Evolutionary conservation across 441 rosid genomes (phyloP), one percentile per base, ranked within the genome.

Genomic region (Biscutella laevigata): DNA sequence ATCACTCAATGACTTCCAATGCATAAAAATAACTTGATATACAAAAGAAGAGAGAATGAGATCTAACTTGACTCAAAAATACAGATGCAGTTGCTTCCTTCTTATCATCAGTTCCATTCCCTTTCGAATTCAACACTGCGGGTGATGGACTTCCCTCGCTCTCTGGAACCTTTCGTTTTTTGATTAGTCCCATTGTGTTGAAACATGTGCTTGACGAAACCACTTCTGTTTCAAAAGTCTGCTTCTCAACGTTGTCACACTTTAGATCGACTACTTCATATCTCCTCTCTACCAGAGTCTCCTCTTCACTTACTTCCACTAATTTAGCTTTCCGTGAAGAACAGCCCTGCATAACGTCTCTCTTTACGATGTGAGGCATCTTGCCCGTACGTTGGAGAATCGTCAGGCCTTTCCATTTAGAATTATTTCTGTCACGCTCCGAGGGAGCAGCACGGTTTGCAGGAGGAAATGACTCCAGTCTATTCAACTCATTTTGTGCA

Each of bases 11-110:
- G 42, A 43, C 16, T 58, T 47, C 28, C 36, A 29, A 14, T 27
- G 40, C 16, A 44, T 19, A 29, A 15, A 62, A 11, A 38, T 6
- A 7, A 33, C 49, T 38, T 19, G 17, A 37, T 58, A 58, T 28
- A 36, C 38, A 9, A 21, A 5, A 48, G 44, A 59, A 61, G 41
- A 43, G 32, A 36, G 20, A 14, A 22, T 27, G 12, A 39, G 15
- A 42, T 19, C 44, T 64, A 55, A 92, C 99, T 88, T 86, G 88
- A 59, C 57, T 64, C 52, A 92, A 76, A 77, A 84, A 92, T 38
- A 70, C 75, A 52, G 95, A 73, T 58, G 95, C 97, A 61, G 62
- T 80, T 29, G 77, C 72, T 74, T 83, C 92, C 61, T 78, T 74
- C 32, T 74, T 72, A 39, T 63, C 69, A 26, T 69, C 41, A 59